phyloP scores from a whole-genome alignment of 257 asterid species.

The Salvia splendens region DNA sequence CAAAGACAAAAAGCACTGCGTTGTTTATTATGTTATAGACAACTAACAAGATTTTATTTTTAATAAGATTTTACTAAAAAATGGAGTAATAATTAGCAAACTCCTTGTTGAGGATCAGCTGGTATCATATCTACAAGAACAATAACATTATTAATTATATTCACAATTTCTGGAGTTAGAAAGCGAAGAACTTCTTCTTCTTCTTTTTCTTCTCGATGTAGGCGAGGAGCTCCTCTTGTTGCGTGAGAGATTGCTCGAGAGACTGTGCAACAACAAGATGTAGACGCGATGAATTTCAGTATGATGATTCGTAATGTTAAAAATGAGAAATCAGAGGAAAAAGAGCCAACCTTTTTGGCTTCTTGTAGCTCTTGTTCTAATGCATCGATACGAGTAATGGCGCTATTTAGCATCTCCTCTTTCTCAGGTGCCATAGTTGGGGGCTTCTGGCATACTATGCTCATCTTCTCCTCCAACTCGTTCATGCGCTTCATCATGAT shows the following conservation, averaged over 20 bases:
- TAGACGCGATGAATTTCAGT: neutral
- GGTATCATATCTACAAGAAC: slow-evolving; percentile 22
- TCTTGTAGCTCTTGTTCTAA: slow-evolving; percentile 80
- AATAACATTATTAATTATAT: slow-evolving; percentile 1
- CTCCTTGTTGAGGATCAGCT: slow-evolving; percentile 30
- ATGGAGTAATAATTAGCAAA: slow-evolving; percentile 14
- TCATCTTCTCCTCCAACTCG: slow-evolving; percentile 81
- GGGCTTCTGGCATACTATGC: slow-evolving; percentile 51
- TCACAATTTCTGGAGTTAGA: slow-evolving; percentile 40
- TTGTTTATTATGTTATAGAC: slow-evolving; percentile 32
- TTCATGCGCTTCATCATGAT: slow-evolving; percentile 89
- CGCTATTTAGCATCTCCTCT: slow-evolving; percentile 71
- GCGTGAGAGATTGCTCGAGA: slow-evolving; percentile 66
- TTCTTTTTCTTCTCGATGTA: slow-evolving; percentile 84
- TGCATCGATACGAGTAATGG: slow-evolving; percentile 61
- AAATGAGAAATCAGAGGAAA: neutral
- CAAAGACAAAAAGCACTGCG: slow-evolving; percentile 17
- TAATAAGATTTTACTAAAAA: slow-evolving; percentile 3
- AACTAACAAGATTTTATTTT: slow-evolving; percentile 24
- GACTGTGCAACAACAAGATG: slow-evolving; percentile 36
- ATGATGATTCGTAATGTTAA: neutral
- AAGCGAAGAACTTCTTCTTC: slow-evolving; percentile 83
- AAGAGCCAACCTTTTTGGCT: slow-evolving; percentile 59
- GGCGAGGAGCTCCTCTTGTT: slow-evolving; percentile 72
- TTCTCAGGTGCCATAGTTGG: slow-evolving; percentile 69